Evolutionary conservation across 139 green algal species (phyloP), one percentile per base, ranked within the genome.

Genomic region (Monoraphidium neglectum): DNA sequence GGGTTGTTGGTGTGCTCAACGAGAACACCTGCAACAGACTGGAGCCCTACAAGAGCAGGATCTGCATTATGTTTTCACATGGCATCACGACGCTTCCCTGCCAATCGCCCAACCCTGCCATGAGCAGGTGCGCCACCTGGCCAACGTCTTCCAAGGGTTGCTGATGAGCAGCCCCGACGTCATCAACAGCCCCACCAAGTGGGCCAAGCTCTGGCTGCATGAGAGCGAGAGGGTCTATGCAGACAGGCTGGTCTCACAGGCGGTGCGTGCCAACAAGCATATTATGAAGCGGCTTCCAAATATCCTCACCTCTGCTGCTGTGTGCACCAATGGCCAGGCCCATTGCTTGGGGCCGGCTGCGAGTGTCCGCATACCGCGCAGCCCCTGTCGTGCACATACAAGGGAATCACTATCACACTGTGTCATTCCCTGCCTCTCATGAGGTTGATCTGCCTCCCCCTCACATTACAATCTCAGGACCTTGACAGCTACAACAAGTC

Each of bases 61-160:
- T 8, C 43, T 51, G 43, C 43, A 21, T 51, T 51, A 51, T 51
- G 8, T 51, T 51, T 51, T 8, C 43, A 12, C 43, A 8, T 12
- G 8, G 43, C 43, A 51, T 21, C 8, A 51, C 43, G 12, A 51
- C 43, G 12, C 43, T 12, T 21, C 43, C 43, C 43, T 12, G 8
- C 43, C 43, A 21, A 12, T 12, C 43, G 8, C 43, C 12, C 43
- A 51, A 51, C 5, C 56, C 56, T 30, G 18, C 56, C 56, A 64
- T 16, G n/a, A 30, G 56, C 56, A 64, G 43, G 84, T 97, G 68
- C 87, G 93, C 62, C 93, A 97, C 76, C 78, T 97, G 59, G 85
- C 92, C 59, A 94, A 95, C 63, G 92, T 97, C 35, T 97, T 97
- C 92, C 90, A 95, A 70, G 93, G 90, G 46, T 80, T 95, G 85